phyloP scores from a whole-genome alignment of 2,329 filamentous ascomycete species.

The Botrytis sinoallii region DNA sequence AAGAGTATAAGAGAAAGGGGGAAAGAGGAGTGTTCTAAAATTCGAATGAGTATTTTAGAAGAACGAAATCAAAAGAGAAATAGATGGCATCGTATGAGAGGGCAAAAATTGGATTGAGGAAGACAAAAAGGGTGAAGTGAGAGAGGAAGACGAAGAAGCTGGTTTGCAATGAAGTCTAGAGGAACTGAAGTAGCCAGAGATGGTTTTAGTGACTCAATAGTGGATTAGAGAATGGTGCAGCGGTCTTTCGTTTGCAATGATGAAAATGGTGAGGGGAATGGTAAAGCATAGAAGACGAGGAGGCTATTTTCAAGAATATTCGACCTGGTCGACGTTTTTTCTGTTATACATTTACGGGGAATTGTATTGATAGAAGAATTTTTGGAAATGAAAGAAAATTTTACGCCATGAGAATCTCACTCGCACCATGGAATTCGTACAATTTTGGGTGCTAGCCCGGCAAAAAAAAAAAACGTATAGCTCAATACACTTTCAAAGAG shows the following conservation, averaged over 20 bases:
- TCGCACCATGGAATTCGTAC: neutral
- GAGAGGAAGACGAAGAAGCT: neutral
- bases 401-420: too few relatives aligned
- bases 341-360: too few relatives aligned
- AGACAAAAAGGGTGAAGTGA: neutral
- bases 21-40: neutral
- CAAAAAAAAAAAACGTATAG: neutral
- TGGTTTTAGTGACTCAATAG: neutral
- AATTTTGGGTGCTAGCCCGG: neutral
- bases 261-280: neutral
- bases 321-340: neutral
- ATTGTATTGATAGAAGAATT: too few relatives aligned
- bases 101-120: neutral
- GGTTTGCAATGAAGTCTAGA: neutral
- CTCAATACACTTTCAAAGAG: neutral
- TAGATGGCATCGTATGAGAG: too few relatives aligned
- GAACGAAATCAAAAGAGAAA: neutral
- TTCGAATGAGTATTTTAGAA: accelerated
- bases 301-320: neutral
- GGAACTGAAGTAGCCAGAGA: neutral
- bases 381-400: too few relatives aligned
- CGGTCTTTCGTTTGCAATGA: neutral
- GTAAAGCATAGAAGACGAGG: neutral
- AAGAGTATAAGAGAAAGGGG: neutral
- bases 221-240: neutral